These are phyloP conservation scores for Cicer chorassanicum DNA, from an alignment of 306 rosid species.

Conservation along the genomic window DNA sequence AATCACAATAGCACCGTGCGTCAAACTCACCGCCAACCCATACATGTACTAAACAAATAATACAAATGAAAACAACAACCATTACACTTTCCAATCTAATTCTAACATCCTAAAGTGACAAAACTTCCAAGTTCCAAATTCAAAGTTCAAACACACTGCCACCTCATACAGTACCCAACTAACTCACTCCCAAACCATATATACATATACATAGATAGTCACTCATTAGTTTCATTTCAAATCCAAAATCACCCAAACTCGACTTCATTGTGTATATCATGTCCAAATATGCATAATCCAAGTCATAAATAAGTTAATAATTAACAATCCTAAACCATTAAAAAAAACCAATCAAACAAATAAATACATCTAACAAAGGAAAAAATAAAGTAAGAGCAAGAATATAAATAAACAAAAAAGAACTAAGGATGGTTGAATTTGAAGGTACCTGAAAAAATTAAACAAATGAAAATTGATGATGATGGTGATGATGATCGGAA, in stretches of 20 bases:
- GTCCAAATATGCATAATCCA: not conserved
- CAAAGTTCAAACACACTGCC: constrained; percentile 18
- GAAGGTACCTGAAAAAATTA: constrained; percentile 21
- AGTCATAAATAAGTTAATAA: not conserved
- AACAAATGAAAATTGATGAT: constrained; percentile 6
- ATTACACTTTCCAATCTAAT: not conserved
- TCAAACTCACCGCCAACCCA: not conserved
- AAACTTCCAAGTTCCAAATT: not conserved
- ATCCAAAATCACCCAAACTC: constrained; percentile 18
- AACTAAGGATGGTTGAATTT: not conserved
- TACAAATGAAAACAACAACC: not conserved
- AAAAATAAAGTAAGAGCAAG: not conserved
- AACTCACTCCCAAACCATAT: constrained; percentile 10
- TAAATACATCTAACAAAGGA: not conserved
- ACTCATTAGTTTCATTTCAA: constrained; percentile 3
- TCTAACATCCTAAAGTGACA: constrained; percentile 9
- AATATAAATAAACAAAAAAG: not conserved
- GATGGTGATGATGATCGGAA: constrained; percentile 29
- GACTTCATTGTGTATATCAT: not conserved
- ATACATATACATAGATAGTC: not conserved
- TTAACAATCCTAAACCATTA: constrained; percentile 4
- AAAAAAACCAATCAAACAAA: not conserved
- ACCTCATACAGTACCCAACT: constrained; percentile 11
- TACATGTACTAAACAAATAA: not conserved
- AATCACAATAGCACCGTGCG: not conserved